These are phyloP conservation scores for Papiliotrema flavescens DNA, from an alignment of 1,284 basidiomycete genomes.

Conservation along the genomic window DNA sequence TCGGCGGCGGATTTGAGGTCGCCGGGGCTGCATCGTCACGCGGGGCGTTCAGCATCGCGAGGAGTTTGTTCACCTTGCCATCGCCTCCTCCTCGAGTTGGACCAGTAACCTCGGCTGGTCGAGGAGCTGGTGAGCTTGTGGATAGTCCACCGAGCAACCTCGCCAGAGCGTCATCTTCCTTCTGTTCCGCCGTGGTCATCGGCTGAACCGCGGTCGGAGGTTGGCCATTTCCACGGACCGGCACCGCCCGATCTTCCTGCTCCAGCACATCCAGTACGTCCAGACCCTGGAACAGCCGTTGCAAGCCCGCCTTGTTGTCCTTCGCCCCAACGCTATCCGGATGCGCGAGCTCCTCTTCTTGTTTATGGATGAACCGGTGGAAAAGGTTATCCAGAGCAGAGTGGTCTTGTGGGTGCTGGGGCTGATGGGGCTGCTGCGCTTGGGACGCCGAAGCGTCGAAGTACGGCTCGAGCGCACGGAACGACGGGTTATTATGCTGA, in stretches of 20 bases:
- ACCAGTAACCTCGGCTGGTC: background rate
- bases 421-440: constrained; percentile 7
- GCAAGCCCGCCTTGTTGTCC: constrained; percentile 30
- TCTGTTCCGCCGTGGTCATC: constrained; percentile 7
- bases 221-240: background rate
- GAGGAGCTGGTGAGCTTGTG: background rate
- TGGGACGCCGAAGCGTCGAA: constrained; percentile 3
- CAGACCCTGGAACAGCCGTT: constrained; percentile 31
- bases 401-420: constrained; percentile 4
- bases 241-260: constrained; percentile 12
- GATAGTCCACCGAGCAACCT: constrained; percentile 28
- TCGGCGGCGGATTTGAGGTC: constrained; percentile 5
- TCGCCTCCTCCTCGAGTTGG: constrained; percentile 2
- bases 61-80: constrained; percentile 17
- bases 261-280: constrained; percentile 21
- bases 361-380: constrained; percentile 37
- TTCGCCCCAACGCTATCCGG: constrained; percentile 8
- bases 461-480: constrained; percentile 36
- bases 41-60: constrained; percentile 24
- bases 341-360: constrained; percentile 26
- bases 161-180: constrained; percentile 38
- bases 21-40: background rate
- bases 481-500: background rate
- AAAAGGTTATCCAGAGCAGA: constrained; percentile 40
- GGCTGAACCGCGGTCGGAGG: background rate